Base-by-base conservation (phyloP, 306 rosid species). In the Trifolium pratense region DNA sequence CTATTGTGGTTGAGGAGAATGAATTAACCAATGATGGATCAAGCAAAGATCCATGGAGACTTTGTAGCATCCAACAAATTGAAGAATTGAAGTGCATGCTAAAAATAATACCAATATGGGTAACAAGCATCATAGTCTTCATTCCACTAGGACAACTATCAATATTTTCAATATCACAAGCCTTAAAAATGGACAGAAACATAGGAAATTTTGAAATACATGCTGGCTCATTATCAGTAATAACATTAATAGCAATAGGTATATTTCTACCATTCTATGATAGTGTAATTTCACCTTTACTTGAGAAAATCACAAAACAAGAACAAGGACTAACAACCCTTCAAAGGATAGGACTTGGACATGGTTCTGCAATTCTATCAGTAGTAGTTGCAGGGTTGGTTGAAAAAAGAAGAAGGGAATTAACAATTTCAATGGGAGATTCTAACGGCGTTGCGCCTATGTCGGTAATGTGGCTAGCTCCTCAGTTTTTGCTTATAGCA, bases 1-100 rank as follows among this genome's bases (percentile, higher is more conserved):
- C 90, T 0, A 17, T 85, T 0, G 37, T 83, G 9, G 7, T 39
- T 23, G 62, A 56, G 58, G 83, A 80, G 9, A 39, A 75, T 3
- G 91, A 90, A 5, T 11, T 84, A 42, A 75, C 67, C 49, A 34
- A 9, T 17, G 85, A 80, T 17, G 90, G 86, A 40, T 59, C 70
- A 40, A 49, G 70, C 12, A 71, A 56, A 39, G 76, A 82, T 14
- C 81, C 80, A 0, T 85, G 92, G 94, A 79, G 78, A 9, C 71
- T 87, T 1, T 77, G 89, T 17, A 84, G 81, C 51, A 31, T 91
- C n/a, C 89, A 87, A 69, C 83, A 87, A 43, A 86, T 91, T 0
- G 96, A 89, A 68, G 89, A 87, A 36, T 58, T 87, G 0, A 86
- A 85, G 77, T 82, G 83, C 65, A 14, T 74, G 11, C 37, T 74